Conservation (phyloP, 495 filamentous ascomycete genomes). For the Daldinia caldariorum region DNA sequence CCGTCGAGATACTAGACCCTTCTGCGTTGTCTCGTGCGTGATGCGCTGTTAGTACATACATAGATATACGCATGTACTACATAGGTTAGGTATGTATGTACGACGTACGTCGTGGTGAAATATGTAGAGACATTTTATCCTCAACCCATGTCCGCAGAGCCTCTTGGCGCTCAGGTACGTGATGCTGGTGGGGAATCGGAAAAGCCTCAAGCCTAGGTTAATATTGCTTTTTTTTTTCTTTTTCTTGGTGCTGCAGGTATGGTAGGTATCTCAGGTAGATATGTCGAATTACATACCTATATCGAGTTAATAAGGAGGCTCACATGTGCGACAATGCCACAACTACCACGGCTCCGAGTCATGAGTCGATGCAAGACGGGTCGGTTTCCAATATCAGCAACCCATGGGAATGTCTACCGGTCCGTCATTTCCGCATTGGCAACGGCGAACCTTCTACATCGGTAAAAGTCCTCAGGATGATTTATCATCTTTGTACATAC, state of each 20-base stretch:
- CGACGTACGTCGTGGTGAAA: conserved; percentile 13
- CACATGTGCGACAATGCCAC: conserved; percentile 15
- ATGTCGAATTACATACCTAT: neutral
- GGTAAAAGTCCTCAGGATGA: conserved; percentile 18
- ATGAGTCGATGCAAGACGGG: conserved; percentile 1
- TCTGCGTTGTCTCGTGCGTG: conserved; percentile 34
- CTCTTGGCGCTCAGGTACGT: conserved; percentile 32
- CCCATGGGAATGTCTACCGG: conserved; percentile 37
- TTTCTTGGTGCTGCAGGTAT: neutral
- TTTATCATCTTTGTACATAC: conserved; percentile 9
- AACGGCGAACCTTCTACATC: conserved; percentile 12
- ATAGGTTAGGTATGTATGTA: neutral
- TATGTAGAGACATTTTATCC: conserved; percentile 27
- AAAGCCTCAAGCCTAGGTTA: conserved; percentile 14
- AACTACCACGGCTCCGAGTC: neutral
- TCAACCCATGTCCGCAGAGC: conserved; percentile 34
- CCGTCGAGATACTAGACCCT: conserved; percentile 5
- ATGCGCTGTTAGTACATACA: conserved; percentile 27
- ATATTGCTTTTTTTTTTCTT: neutral
- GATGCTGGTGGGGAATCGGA: conserved; percentile 11
- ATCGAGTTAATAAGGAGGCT: conserved; percentile 21
- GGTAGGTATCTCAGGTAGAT: neutral
- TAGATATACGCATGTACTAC: conserved; percentile 1
- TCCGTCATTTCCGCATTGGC: conserved; percentile 27
- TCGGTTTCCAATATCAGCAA: conserved; percentile 8